phyloP scores from a whole-genome alignment of 441 rosid genomes.

The Adansonia grandidieri region DNA sequence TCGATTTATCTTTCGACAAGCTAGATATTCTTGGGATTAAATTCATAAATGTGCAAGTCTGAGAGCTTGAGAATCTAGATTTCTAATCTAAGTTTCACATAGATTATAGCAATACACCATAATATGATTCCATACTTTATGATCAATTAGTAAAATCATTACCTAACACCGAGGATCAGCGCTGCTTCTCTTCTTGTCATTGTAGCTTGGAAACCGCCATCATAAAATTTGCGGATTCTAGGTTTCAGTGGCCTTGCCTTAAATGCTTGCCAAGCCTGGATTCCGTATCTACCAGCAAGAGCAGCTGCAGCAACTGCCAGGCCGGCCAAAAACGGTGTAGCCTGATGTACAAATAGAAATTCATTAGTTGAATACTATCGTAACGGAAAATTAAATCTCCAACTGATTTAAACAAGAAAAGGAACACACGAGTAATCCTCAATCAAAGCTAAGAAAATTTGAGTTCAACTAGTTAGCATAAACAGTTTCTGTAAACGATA shows the following conservation, averaged over 20 bases:
- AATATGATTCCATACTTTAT: background rate
- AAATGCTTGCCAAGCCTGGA: constrained; percentile 64
- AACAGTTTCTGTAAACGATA: background rate
- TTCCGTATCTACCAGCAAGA: constrained; percentile 57
- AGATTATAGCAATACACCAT: background rate
- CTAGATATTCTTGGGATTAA: background rate
- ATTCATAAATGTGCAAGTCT: background rate
- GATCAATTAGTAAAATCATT: constrained; percentile 11
- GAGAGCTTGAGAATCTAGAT: background rate
- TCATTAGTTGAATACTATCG: constrained; percentile 20
- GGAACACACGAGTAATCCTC: background rate
- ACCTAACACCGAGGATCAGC: constrained; percentile 58
- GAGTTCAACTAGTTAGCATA: background rate
- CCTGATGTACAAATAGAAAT: constrained; percentile 43
- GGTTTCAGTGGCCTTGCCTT: constrained; percentile 52
- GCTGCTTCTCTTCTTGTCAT: constrained; percentile 65
- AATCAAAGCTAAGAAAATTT: constrained; percentile 2
- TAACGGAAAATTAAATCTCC: background rate
- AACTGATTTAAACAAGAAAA: background rate
- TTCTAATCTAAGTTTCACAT: background rate
- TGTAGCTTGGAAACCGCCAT: constrained; percentile 57
- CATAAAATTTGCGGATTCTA: constrained; percentile 49
- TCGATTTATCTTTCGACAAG: background rate
- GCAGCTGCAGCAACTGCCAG: constrained; percentile 64
- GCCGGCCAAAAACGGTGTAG: constrained; percentile 57